phyloP scores from a whole-genome alignment of 805 yeast species.

The Zygotorulaspora florentina region DNA sequence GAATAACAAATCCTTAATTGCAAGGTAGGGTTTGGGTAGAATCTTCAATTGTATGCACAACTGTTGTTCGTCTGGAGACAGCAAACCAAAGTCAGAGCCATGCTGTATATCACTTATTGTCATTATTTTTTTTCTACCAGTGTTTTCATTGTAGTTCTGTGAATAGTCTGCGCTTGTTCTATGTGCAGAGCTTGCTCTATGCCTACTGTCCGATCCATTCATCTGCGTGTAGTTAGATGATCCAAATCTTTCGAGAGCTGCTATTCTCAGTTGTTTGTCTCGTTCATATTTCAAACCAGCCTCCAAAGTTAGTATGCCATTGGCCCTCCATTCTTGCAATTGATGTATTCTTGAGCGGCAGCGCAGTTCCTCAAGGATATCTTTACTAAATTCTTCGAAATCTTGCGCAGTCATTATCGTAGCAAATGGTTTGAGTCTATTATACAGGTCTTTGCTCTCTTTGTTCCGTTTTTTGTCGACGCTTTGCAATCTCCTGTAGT shows the following conservation, averaged over 20 bases:
- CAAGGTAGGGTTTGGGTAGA: constrained; percentile 88
- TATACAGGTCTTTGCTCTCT: constrained; percentile 81
- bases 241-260: constrained; percentile 55
- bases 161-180: constrained; percentile 27
- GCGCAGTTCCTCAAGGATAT: constrained; percentile 70
- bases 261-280: constrained; percentile 68
- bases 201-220: constrained; percentile 23
- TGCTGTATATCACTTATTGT: constrained; percentile 66
- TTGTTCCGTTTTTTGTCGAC: constrained; percentile 80
- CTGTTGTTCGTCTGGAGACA: constrained; percentile 83
- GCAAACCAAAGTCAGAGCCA: constrained; percentile 75
- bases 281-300: constrained; percentile 83
- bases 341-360: constrained; percentile 80
- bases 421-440: constrained; percentile 74
- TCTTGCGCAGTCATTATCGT: constrained; percentile 77
- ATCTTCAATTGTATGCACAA: constrained; percentile 80
- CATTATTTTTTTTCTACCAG: constrained; percentile 39
- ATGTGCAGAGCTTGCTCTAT: constrained; percentile 29
- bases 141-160: constrained; percentile 26
- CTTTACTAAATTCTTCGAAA: constrained; percentile 68
- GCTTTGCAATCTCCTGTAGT: constrained; percentile 76
- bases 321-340: constrained; percentile 87
- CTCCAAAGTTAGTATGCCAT: constrained; percentile 81
- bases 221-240: constrained; percentile 25
- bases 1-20: constrained; percentile 84